A percentile compares a stretch with the other conserved stretches of the same genome.
Evolutionary conservation across 441 rosid species (phyloP).

Genomic region (Pelargonium myrrhifolium): DNA sequence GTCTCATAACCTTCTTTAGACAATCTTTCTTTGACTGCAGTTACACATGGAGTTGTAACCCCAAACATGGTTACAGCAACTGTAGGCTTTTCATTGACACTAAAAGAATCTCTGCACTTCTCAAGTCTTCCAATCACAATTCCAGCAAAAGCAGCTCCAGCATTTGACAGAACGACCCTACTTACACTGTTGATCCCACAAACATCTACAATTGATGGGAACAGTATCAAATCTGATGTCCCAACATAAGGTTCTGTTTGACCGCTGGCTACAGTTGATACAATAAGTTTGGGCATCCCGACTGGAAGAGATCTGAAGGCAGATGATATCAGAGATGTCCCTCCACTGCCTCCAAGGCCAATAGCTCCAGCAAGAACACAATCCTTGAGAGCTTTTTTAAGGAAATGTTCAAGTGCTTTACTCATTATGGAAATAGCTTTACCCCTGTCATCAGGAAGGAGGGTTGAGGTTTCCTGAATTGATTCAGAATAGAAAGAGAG

Average conservation of each 20-base stretch:
- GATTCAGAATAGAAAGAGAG: conserved; percentile 37
- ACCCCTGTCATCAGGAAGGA: conserved; percentile 59
- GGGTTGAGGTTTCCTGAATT: conserved; percentile 12
- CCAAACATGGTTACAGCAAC: conserved; percentile 94
- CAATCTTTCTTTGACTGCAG: conserved; percentile 56
- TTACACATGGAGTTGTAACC: conserved; percentile 84
- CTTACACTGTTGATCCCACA: conserved; percentile 89
- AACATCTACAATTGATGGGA: conserved; percentile 84
- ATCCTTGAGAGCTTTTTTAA: conserved; percentile 31
- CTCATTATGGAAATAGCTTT: conserved; percentile 66
- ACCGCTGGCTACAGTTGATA: conserved; percentile 88
- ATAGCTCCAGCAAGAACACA: conserved; percentile 52
- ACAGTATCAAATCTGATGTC: conserved; percentile 63
- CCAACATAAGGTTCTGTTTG: conserved; percentile 70
- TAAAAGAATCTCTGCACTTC: conserved; percentile 14
- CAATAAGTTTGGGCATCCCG: conserved; percentile 73
- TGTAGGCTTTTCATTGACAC: conserved; percentile 28
- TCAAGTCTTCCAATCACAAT: conserved; percentile 63
- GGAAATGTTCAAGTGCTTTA: conserved; percentile 48
- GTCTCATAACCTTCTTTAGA: conserved; percentile 61
- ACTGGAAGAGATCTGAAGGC: conserved; percentile 68
- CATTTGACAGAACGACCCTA: conserved; percentile 64
- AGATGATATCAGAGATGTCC: conserved; percentile 64
- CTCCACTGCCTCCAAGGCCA: conserved; percentile 88
- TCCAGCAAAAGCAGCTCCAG: conserved; percentile 83